Base-by-base conservation (phyloP, 2,329 filamentous ascomycete species). In the Aspergillus transmontanensis region DNA sequence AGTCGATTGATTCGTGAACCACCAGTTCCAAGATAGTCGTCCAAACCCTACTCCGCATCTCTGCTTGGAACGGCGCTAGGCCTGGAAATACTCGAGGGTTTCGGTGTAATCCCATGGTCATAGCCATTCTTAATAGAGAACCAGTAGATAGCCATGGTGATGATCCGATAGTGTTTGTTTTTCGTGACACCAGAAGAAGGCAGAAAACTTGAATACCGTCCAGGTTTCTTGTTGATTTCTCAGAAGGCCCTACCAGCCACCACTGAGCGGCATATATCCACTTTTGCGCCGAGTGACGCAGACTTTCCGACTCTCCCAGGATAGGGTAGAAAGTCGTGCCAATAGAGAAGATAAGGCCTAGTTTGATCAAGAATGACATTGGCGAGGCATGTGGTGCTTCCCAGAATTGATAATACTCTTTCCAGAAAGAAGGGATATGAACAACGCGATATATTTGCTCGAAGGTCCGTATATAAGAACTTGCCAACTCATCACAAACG, bases 181-280 rank as follows among this genome's bases (percentile, higher is more conserved):
- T 68, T 39, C 75, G 72, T 6, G 75, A 71, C 14, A 77, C 62
- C 2, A 78, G 63, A 21, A 72, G 55, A n/a, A 79, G 65, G 58
- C 76, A 78, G 39, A 72, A 65, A 9, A 75, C 67, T 60, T 80
- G 78, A 3, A 80, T 59, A 1, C 75, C 75, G 43, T 68, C 70
- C 19, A 78, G 50, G 43, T 67, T 71, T 7, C 71, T 56, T 0
- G 70, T 68, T 16, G 69, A 62, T 41, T 77, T 76, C 48, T 75
- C 71, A 21, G 73, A 69, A 5, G 77, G 76, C 0, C 74, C 76
- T 2, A 69, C 64, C 1, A 79, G 68, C 78, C 78, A 79, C 62
- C 69, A 71, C 55, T 80, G 75, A 6, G 72, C 72, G 1, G 71
- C 69, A 67, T 77, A 71, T 6, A 76, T 66, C 75, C 75, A 78